phyloP scores from a whole-genome alignment of 805 yeast species.

The Wickerhamomyces chambardii region DNA sequence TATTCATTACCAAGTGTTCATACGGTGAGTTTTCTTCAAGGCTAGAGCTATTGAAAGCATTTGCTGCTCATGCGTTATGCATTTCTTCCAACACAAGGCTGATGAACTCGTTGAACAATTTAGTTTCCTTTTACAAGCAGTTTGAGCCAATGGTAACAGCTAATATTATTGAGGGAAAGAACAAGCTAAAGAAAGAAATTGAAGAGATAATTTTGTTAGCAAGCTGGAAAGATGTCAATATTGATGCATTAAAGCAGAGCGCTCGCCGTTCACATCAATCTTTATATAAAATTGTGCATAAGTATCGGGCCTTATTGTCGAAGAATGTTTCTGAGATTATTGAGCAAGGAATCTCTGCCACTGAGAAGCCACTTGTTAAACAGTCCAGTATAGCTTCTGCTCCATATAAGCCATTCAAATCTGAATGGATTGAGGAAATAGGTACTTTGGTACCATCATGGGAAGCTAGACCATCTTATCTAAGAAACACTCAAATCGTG shows the following conservation, averaged over 20 bases:
- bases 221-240: slow-evolving; percentile 95
- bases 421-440: slow-evolving; percentile 3
- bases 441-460: slow-evolving; percentile 31
- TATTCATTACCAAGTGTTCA: slow-evolving; percentile 68
- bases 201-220: slow-evolving; percentile 82
- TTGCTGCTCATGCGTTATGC: slow-evolving; percentile 40
- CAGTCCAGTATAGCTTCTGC: slow-evolving; percentile 4
- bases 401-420: slow-evolving; percentile 5
- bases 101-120: slow-evolving; percentile 40
- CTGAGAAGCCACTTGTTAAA: slow-evolving; percentile 7
- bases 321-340: slow-evolving; percentile 44
- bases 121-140: slow-evolving; percentile 58
- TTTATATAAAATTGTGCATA: slow-evolving; percentile 75
- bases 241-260: slow-evolving; percentile 89
- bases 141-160: slow-evolving; percentile 42
- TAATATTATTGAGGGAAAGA: slow-evolving; percentile 38
- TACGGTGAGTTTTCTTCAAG: slow-evolving; percentile 66
- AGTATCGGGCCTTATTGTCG: slow-evolving; percentile 59
- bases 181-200: slow-evolving; percentile 65
- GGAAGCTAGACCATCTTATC: slow-evolving; percentile 45
- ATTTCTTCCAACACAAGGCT: slow-evolving; percentile 21
- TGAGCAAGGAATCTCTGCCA: slow-evolving; percentile 46
- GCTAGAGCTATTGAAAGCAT: slow-evolving; percentile 53
- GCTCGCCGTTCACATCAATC: slow-evolving; percentile 82
- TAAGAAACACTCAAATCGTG: slow-evolving; percentile 41